These are phyloP conservation scores for Dothistroma septosporum DNA, from an alignment of 2,329 filamentous ascomycete genomes.

Conservation along the genomic window DNA sequence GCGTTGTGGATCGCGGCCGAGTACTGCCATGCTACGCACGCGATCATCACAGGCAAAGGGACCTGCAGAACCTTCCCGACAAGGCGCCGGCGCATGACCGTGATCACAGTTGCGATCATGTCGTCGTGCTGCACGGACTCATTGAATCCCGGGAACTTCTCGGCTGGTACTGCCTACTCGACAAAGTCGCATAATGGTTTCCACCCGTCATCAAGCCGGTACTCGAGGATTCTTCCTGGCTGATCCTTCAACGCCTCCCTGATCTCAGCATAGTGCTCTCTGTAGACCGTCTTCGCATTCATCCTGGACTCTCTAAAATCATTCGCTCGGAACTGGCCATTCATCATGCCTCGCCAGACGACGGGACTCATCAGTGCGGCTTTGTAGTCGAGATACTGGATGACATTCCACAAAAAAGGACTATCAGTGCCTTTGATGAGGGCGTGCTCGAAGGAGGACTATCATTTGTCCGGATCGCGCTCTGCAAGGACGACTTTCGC, in stretches of 20 bases:
- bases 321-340: slow-evolving; percentile 13
- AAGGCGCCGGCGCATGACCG: not conserved
- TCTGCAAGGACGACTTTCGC: slow-evolving; percentile 22
- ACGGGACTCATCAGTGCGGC: slow-evolving; percentile 4
- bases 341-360: slow-evolving; percentile 13
- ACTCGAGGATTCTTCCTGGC: slow-evolving; percentile 30
- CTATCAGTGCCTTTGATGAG: slow-evolving; percentile 11
- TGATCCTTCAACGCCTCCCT: slow-evolving; percentile 13
- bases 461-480: slow-evolving; percentile 26
- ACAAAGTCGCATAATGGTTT: slow-evolving; percentile 32
- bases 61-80: not conserved
- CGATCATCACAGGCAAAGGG: not conserved
- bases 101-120: slow-evolving; percentile 9
- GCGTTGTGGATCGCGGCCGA: not conserved
- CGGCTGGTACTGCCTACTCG: slow-evolving; percentile 22
- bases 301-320: slow-evolving; percentile 11
- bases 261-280: slow-evolving; percentile 18
- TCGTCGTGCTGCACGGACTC: slow-evolving; percentile 14
- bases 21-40: not conserved
- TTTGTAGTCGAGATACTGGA: slow-evolving; percentile 5
- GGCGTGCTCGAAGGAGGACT: slow-evolving; percentile 17
- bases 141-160: slow-evolving; percentile 24
- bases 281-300: slow-evolving; percentile 17
- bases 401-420: not conserved
- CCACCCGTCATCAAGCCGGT: slow-evolving; percentile 29